A percentile compares a stretch with the other conserved stretches of the same genome.
Evolutionary conservation across 768 basidiomycete genomes (phyloP).

Genomic region (Hygrocybe coccinea): DNA sequence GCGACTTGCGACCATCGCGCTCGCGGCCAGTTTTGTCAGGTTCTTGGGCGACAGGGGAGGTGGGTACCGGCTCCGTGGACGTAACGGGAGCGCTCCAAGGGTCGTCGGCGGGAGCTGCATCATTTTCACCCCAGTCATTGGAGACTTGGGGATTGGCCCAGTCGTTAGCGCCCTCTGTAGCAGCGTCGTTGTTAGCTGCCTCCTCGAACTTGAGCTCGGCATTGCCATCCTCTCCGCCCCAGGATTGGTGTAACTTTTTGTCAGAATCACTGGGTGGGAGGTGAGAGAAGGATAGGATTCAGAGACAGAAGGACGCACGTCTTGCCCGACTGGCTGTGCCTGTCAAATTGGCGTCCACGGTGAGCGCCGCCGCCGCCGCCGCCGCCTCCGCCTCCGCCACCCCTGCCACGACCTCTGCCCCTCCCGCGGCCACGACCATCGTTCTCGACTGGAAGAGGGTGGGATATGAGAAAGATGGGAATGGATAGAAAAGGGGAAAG

Average conservation of each 20-base stretch:
- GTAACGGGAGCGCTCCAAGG: conserved; percentile 37
- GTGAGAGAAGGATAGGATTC: conserved; percentile 12
- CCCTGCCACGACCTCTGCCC: conserved; percentile 48
- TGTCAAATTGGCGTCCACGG: conserved; percentile 77
- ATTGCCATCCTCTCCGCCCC: conserved; percentile 89
- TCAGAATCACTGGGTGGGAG: conserved; percentile 71
- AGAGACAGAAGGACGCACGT: conserved; percentile 44
- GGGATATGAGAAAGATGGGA: conserved; percentile 13
- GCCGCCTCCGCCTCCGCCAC: conserved; percentile 45
- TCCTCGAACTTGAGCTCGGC: conserved; percentile 79
- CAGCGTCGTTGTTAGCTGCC: conserved; percentile 68
- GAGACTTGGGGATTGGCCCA: conserved; percentile 39
- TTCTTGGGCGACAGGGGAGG: conserved; percentile 17
- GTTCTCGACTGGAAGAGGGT: conserved; percentile 35
- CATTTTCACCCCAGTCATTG: conserved; percentile 45
- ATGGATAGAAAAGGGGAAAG: conserved; percentile 1
- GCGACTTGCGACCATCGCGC: conserved; percentile 40
- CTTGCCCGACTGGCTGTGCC: conserved; percentile 81
- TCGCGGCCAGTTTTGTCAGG: conserved; percentile 33
- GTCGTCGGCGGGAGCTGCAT: conserved; percentile 46
- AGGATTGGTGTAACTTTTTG: conserved; percentile 90
- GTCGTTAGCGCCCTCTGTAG: conserved; percentile 29
- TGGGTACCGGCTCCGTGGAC: conserved; percentile 34
- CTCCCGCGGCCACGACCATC: conserved; percentile 43
- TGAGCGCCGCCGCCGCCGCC: conserved; percentile 34